Evolutionary conservation across 1,284 basidiomycete species (phyloP).

Genomic region (Anthracocystis walkeri): DNA sequence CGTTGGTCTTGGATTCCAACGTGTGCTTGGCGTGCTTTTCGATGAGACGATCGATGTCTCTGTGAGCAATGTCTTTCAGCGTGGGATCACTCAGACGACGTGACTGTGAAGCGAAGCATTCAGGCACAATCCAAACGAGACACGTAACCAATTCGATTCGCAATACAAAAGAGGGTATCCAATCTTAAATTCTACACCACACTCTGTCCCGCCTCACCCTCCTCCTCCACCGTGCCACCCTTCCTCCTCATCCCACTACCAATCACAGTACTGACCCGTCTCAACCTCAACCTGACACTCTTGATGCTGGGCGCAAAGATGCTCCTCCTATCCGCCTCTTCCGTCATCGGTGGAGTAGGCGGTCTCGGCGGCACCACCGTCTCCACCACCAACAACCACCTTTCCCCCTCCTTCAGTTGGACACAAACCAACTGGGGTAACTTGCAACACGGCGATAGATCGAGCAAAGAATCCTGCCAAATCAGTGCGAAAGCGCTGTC

Average conservation of each 20-base stretch:
- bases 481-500: constrained; percentile 21
- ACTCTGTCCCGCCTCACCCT: neutral
- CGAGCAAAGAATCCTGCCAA: constrained; percentile 52
- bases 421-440: constrained; percentile 37
- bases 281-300: constrained; percentile 25
- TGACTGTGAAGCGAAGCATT: too few relatives aligned
- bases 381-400: constrained; percentile 44
- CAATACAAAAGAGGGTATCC: neutral
- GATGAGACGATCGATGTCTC: neutral
- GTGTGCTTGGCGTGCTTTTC: neutral
- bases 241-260: constrained; percentile 11
- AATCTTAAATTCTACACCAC: neutral
- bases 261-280: constrained; percentile 39
- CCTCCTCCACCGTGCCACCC: neutral
- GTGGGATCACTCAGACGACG: too few relatives aligned
- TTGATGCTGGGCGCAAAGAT: constrained; percentile 49
- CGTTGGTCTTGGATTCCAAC: neutral
- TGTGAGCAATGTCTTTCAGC: too few relatives aligned
- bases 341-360: constrained; percentile 20
- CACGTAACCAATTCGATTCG: too few relatives aligned
- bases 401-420: constrained; percentile 15
- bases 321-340: constrained; percentile 11
- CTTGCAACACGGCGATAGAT: constrained; percentile 17
- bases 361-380: constrained; percentile 45
- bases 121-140: too few relatives aligned